phyloP scores from a whole-genome alignment of 495 filamentous ascomycete genomes.

The Penicillium paradoxum region DNA sequence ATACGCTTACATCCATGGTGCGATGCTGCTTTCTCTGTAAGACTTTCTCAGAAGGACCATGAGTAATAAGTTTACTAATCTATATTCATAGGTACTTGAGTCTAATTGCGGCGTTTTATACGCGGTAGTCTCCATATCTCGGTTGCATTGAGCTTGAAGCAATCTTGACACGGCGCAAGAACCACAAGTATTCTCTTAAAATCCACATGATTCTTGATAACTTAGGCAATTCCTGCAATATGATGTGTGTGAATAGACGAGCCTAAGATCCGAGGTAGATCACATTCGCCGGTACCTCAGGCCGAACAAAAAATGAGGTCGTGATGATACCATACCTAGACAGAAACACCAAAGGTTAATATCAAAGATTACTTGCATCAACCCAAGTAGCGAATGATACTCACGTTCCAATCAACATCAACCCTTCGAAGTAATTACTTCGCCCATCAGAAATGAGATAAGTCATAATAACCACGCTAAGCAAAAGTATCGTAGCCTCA shows the following conservation, averaged over 20 bases:
- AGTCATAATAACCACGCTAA: slow-evolving; percentile 31
- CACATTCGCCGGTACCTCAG: slow-evolving; percentile 1
- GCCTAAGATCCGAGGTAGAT: neutral
- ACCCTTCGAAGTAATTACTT: slow-evolving; percentile 55
- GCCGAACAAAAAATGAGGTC: slow-evolving; percentile 15
- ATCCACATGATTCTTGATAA: too few species aligned
- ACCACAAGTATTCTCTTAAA: too few species aligned
- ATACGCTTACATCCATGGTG: slow-evolving; percentile 53
- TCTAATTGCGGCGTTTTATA: slow-evolving; percentile 6
- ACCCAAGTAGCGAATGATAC: neutral
- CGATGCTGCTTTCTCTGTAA: slow-evolving; percentile 19
- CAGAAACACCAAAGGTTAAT: neutral
- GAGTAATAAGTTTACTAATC: neutral
- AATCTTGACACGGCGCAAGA: too few species aligned
- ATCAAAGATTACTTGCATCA: neutral
- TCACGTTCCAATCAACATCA: slow-evolving; percentile 26
- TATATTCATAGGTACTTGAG: slow-evolving; percentile 1
- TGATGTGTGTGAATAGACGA: neutral
- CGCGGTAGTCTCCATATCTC: neutral
- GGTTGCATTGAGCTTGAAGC: neutral
- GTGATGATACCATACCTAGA: slow-evolving; percentile 13
- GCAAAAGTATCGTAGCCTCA: slow-evolving; percentile 32
- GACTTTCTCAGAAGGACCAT: neutral
- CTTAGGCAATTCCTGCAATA: neutral
- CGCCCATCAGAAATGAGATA: slow-evolving; percentile 58